Evolutionary conservation across 306 rosid genomes (phyloP), one percentile per base, ranked within the genome.

Genomic region (Lathyrus tuberosus): DNA sequence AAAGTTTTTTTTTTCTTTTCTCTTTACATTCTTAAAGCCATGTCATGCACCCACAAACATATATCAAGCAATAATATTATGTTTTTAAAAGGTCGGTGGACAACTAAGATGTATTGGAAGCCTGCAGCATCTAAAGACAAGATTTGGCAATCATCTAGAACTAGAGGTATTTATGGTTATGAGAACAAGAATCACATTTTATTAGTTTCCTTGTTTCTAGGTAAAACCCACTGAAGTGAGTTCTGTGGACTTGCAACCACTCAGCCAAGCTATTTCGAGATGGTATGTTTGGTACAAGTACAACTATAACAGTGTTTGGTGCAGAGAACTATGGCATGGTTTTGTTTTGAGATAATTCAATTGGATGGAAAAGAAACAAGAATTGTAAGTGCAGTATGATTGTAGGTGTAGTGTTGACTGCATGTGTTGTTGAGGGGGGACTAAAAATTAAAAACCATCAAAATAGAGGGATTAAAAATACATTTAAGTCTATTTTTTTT

Each of bases 91-190:
- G 96, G 98, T 92, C 66, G 98, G 96, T 80, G 98, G 98, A 43
- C 87, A 70, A 65, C 78, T 92, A 60, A 82, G 87, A 73, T 92
- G 98, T 81, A 86, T 92, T 42, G 96, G 98, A 77, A 90, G 98
- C 81, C 96, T 96, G 13, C 96, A 90, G 85, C 96, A 90, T 84
- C 79, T 92, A 64, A 92, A 92, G 85, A 85, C 96, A 30, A 83
- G 96, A 83, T 92, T 84, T 71, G 98, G 96, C 78, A 92, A 92
- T 78, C 91, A 92, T 78, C 86, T 90, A 18, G 96, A 92, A 83
- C 84, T 92, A 51, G 98, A 92, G 98, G 98, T 92, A 80, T 49
- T 65, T 26, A 24, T 78, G 62, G 47, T 35, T 15, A 35, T 57
- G 65, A 53, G 69, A 31, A 57, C 62, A 35, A 6, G 5, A 26